Conservation (phyloP, 768 basidiomycete genomes). For the Dioszegia crocea region DNA sequence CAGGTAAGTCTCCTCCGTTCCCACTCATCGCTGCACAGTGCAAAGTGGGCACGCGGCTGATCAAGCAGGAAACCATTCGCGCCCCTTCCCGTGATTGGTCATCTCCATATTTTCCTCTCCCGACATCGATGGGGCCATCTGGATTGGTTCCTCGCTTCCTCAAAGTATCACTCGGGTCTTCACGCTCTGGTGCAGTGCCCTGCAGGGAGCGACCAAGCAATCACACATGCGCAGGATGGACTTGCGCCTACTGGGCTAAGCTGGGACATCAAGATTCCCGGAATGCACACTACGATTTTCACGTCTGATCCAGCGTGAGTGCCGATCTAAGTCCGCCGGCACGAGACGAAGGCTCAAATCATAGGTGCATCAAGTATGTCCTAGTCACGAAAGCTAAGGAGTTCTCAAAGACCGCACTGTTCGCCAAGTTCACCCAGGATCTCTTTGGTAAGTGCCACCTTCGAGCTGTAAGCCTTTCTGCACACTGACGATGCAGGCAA, state of each 20-base stretch:
- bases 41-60: too few species aligned
- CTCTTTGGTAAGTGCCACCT: conserved; percentile 20
- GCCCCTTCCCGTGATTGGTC: conserved; percentile 30
- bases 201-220: too few species aligned
- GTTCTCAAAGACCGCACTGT: conserved; percentile 24
- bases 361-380: conserved; percentile 26
- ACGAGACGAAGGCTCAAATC: neutral
- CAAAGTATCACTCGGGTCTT: conserved; percentile 8
- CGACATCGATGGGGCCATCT: conserved; percentile 13
- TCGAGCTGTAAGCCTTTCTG: neutral
- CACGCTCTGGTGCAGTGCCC: too few species aligned
- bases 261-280: conserved; percentile 18
- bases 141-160: conserved; percentile 19
- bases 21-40: too few species aligned
- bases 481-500: neutral
- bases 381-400: conserved; percentile 16
- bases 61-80: conserved; percentile 9
- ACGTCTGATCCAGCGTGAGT: conserved; percentile 35
- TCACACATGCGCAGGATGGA: too few species aligned
- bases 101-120: conserved; percentile 18
- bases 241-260: conserved; percentile 10
- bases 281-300: conserved; percentile 7
- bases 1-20: too few species aligned
- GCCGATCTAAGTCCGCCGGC: too few species aligned
- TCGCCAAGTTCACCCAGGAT: conserved; percentile 15